Evolutionary conservation across 306 rosid genomes (phyloP).

Genomic region (Trifolium repens): DNA sequence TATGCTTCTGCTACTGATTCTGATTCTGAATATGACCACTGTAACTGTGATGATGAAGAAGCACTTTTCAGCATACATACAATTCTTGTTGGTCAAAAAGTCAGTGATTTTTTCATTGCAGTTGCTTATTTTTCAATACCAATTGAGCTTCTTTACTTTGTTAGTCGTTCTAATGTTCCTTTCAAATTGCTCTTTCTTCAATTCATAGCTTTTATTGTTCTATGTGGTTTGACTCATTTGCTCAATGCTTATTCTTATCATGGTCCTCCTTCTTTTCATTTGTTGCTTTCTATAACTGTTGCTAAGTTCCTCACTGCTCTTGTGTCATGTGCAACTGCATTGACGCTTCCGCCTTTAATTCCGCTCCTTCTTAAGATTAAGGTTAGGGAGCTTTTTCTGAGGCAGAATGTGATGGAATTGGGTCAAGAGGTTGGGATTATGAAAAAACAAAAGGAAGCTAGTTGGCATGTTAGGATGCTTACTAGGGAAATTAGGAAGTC

Average conservation of each 20-base stretch:
- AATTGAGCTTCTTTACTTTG: constrained; percentile 83
- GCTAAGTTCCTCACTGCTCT: constrained; percentile 83
- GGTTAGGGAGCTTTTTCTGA: constrained; percentile 76
- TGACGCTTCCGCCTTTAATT: constrained; percentile 70
- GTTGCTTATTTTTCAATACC: constrained; percentile 92
- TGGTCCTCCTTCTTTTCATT: constrained; percentile 66
- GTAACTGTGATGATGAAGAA: constrained; percentile 71
- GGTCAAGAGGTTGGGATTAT: constrained; percentile 84
- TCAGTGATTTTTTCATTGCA: constrained; percentile 82
- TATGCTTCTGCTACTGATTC: constrained; percentile 46
- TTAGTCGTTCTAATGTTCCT: constrained; percentile 85
- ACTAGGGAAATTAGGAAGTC: constrained; percentile 76
- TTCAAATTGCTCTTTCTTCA: constrained; percentile 86
- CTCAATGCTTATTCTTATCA: constrained; percentile 83
- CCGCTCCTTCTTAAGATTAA: constrained; percentile 80
- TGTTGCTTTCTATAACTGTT: constrained; percentile 66
- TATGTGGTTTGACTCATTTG: constrained; percentile 87
- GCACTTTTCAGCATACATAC: constrained; percentile 64
- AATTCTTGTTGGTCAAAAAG: constrained; percentile 76
- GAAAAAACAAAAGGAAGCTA: constrained; percentile 79
- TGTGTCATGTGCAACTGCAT: constrained; percentile 83
- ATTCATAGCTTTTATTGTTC: constrained; percentile 84
- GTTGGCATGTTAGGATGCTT: constrained; percentile 86
- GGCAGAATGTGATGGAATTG: constrained; percentile 71
- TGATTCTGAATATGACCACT: constrained; percentile 45